Conservation (phyloP, 2,329 filamentous ascomycete genomes). For the Didymella keratinophila region DNA sequence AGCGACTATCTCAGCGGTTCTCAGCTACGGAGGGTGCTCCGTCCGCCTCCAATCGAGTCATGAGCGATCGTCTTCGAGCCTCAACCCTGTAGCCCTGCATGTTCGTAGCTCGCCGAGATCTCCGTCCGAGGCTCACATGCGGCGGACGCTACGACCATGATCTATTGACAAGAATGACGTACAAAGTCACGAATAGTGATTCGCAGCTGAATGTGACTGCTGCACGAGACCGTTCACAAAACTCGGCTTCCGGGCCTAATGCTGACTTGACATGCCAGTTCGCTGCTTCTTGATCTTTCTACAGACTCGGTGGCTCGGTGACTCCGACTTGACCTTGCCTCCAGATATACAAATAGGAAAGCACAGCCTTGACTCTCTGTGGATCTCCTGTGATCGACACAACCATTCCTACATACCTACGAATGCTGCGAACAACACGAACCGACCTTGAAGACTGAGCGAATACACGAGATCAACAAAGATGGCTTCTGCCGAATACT, state of each 20-base stretch:
- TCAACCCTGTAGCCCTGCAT: constrained; percentile 26
- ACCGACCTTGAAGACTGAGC: neutral
- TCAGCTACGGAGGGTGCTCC: neutral
- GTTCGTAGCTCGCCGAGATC: constrained; percentile 35
- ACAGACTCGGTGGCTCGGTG: constrained; percentile 1
- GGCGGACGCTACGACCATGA: constrained; percentile 29
- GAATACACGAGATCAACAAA: neutral
- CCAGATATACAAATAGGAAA: constrained; percentile 7
- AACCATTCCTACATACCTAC: constrained; percentile 9
- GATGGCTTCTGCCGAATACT: constrained; percentile 49
- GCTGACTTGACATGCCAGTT: constrained; percentile 10
- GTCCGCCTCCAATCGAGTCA: constrained; percentile 2
- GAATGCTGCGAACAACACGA: neutral
- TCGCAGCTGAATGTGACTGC: constrained; percentile 30
- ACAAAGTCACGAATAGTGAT: constrained; percentile 15
- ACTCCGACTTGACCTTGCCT: constrained; percentile 8
- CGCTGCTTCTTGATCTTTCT: constrained; percentile 17
- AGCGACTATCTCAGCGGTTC: neutral
- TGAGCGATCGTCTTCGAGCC: constrained; percentile 7
- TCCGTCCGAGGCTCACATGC: constrained; percentile 31
- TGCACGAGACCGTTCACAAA: constrained; percentile 37
- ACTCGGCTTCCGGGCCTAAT: constrained; percentile 25
- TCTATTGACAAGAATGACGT: constrained; percentile 42
- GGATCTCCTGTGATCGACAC: neutral
- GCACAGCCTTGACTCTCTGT: constrained; percentile 6